Base-by-base conservation (phyloP, 345 rosid genomes). In the Erucastrum elatum region DNA sequence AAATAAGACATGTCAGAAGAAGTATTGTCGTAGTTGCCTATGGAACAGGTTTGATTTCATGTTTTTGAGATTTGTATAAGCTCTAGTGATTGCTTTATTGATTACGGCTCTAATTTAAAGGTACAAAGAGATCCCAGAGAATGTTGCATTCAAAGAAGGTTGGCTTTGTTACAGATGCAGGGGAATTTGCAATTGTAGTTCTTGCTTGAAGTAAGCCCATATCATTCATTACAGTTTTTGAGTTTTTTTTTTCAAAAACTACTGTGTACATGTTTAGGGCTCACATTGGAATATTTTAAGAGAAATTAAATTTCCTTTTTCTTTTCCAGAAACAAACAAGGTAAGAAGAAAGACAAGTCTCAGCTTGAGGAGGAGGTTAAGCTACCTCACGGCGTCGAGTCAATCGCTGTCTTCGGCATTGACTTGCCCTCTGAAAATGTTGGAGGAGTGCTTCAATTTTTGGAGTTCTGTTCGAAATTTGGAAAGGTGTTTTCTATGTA, bases 111-210 rank as follows among this genome's bases (percentile, higher is more conserved):
- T 4, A 21, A 21, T 8, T 77, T 51, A 39, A 17, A 94, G 98
- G 75, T 94, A 94, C 51, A 91, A 92, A 16, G 96, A 92, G 82
- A 77, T 77, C 1, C 89, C 89, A 13, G 85, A 85, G 75, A 88
- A 86, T 33, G 91, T 89, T 64, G 74, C 83, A 0, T 30, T 58
- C 37, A 67, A 81, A 64, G 83, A 64, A 27, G 81, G 83, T 65
- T 94, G 98, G 98, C 63, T 67, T 33, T 94, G 98, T 58, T 96
- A 90, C 33, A 94, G 82, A 76, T 94, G 98, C 71, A 87, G 85
- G 49, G 98, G 86, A 66, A 84, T 84, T 9, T 94, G 98, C 84
- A 92, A 90, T 59, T 94, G 98, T 82, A 90, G 98, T 76, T 25
- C 15, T 0, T 94, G 98, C 88, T 86, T 77, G 21, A 21, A 21